Evolutionary conservation across 2,329 filamentous ascomycete species (phyloP).

Genomic region (Zasmidium angulare): DNA sequence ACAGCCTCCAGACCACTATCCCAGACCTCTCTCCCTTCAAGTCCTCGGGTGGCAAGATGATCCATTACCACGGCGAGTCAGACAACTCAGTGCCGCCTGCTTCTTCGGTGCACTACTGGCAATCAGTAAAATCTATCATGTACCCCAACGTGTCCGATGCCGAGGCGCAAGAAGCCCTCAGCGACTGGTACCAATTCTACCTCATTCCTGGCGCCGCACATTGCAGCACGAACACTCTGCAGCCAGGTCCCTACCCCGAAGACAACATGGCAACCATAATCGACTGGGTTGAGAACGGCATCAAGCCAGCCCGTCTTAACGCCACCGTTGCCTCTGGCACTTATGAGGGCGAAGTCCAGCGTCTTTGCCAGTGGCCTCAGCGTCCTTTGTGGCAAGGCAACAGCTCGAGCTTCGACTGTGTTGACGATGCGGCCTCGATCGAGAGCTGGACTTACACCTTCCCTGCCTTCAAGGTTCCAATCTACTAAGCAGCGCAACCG

Average conservation of each 20-base stretch:
- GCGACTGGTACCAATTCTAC: conserved; percentile 57
- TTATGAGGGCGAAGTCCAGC: conserved; percentile 36
- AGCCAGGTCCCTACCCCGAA: conserved; percentile 43
- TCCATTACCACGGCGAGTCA: conserved; percentile 60
- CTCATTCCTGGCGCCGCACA: conserved; percentile 56
- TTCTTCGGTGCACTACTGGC: conserved; percentile 57
- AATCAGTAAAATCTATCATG: conserved; percentile 55
- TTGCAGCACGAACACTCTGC: conserved; percentile 47
- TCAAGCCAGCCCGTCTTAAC: conserved; percentile 46
- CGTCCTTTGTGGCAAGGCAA: conserved; percentile 45
- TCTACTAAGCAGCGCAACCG: conserved; percentile 11
- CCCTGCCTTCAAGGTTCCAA: conserved; percentile 20
- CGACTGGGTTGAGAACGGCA: conserved; percentile 54
- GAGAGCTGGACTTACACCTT: conserved; percentile 25
- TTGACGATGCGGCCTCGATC: conserved; percentile 35
- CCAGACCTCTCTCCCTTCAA: conserved; percentile 56
- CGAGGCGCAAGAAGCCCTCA: conserved; percentile 41
- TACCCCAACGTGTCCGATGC: conserved; percentile 44
- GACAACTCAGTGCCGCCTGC: conserved; percentile 54
- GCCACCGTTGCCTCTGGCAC: conserved; percentile 36
- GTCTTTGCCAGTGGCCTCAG: conserved; percentile 46
- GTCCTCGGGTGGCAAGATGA: conserved; percentile 53
- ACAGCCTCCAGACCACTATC: conserved; percentile 55
- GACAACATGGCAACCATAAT: conserved; percentile 51
- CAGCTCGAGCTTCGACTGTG: conserved; percentile 35